Conservation (phyloP, 306 rosid species). For the Heteromeles arbutifolia region DNA sequence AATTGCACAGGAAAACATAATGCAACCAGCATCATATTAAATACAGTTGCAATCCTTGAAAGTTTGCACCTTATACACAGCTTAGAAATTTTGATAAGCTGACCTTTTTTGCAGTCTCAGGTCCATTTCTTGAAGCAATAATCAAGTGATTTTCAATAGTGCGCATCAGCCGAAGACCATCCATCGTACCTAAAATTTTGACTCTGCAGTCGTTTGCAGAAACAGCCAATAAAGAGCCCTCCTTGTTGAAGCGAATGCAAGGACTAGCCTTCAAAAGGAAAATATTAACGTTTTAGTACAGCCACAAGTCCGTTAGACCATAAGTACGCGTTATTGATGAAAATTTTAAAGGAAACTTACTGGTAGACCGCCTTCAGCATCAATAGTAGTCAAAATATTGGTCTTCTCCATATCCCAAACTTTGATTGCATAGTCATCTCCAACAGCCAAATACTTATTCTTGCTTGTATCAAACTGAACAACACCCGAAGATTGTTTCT, state of each 20-base stretch:
- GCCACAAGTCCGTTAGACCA: not conserved
- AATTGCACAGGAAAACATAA: not conserved
- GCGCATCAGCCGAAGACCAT: constrained; percentile 43
- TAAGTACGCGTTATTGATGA: not conserved
- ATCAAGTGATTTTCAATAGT: constrained; percentile 41
- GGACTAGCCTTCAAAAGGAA: constrained; percentile 66
- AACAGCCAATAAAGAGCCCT: constrained; percentile 74
- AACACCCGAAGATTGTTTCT: constrained; percentile 56
- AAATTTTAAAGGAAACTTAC: constrained; percentile 39
- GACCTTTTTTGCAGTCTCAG: constrained; percentile 67
- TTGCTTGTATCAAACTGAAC: constrained; percentile 76
- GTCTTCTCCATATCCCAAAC: constrained; percentile 87
- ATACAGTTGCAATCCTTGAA: not conserved
- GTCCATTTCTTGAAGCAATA: constrained; percentile 47
- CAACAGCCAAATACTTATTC: constrained; percentile 77
- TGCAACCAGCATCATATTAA: not conserved
- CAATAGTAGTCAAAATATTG: constrained; percentile 56
- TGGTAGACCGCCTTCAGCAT: constrained; percentile 81
- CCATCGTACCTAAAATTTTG: constrained; percentile 59
- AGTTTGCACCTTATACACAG: not conserved
- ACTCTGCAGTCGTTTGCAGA: constrained; percentile 71
- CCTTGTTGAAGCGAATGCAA: constrained; percentile 90
- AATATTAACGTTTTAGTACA: constrained; percentile 19
- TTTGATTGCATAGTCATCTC: constrained; percentile 76
- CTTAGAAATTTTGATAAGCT: constrained; percentile 13